These are phyloP conservation scores for Tilletia setariae DNA, from an alignment of 1,284 basidiomycete species.

Conservation along the genomic window DNA sequence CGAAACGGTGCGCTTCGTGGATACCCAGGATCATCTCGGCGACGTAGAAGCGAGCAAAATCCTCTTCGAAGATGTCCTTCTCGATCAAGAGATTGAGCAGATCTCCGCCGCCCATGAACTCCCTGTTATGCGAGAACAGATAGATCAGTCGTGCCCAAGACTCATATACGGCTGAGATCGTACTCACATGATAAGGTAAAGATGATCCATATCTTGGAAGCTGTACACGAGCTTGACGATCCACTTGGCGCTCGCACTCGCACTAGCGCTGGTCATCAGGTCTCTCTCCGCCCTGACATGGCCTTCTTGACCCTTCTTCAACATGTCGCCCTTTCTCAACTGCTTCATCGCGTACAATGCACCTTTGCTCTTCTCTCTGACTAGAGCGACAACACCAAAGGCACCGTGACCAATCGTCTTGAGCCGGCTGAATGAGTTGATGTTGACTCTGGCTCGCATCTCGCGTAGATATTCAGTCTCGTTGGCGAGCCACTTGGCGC, in stretches of 20 bases:
- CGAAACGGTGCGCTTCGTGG: slow-evolving; percentile 85
- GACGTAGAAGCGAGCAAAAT: slow-evolving; percentile 89
- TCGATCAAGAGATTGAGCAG: slow-evolving; percentile 91
- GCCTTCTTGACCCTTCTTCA: slow-evolving; percentile 95
- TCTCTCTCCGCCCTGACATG: slow-evolving; percentile 88
- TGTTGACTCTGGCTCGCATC: slow-evolving; percentile 73
- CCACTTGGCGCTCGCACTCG: slow-evolving; percentile 61
- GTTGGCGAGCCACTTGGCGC: slow-evolving; percentile 75
- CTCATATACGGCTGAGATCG: neutral
- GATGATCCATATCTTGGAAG: slow-evolving; percentile 66
- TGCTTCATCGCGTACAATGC: slow-evolving; percentile 94
- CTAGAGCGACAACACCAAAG: slow-evolving; percentile 92
- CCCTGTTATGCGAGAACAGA: slow-evolving; percentile 58
- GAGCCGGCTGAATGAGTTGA: slow-evolving; percentile 79
- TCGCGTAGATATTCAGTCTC: slow-evolving; percentile 86
- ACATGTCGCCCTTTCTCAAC: slow-evolving; percentile 91
- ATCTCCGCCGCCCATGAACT: slow-evolving; percentile 95
- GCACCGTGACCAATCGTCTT: slow-evolving; percentile 98
- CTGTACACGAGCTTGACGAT: slow-evolving; percentile 87
- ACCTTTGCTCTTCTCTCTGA: slow-evolving; percentile 73
- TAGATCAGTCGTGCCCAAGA: slow-evolving; percentile 17
- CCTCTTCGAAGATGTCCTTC: slow-evolving; percentile 85
- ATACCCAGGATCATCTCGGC: slow-evolving; percentile 98
- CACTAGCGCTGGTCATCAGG: slow-evolving; percentile 69
- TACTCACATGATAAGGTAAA: slow-evolving; percentile 69